Percentiles rank a stretch among this genome's conserved stretches.
phyloP scores from a whole-genome alignment of 306 rosid species.

The Delonix regia region DNA sequence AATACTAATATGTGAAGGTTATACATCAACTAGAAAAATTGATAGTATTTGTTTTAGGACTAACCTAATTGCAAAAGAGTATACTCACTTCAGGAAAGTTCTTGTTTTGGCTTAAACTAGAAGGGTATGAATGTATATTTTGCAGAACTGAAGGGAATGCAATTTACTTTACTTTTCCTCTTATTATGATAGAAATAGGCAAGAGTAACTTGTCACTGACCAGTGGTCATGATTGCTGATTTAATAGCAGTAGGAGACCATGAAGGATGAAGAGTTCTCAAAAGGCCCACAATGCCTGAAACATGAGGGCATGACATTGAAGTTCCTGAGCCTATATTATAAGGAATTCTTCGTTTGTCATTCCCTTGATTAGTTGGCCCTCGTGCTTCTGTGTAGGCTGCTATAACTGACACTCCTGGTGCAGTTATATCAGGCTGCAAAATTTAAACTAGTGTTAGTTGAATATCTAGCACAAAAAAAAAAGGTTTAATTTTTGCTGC shows the following conservation, averaged over 20 bases:
- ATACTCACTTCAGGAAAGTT: not conserved
- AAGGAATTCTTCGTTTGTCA: slow-evolving; percentile 63
- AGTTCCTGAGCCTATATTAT: slow-evolving; percentile 82
- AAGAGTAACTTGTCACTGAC: slow-evolving; percentile 43
- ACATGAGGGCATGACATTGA: slow-evolving; percentile 98
- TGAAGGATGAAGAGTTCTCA: slow-evolving; percentile 69
- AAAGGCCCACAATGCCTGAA: slow-evolving; percentile 76
- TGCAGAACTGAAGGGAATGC: not conserved
- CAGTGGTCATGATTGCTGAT: slow-evolving; percentile 96
- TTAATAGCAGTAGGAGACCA: slow-evolving; percentile 94
- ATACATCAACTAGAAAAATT: no score
- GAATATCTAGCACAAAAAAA: not conserved
- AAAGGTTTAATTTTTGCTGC: not conserved
- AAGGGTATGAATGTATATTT: not conserved
- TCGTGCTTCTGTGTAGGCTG: slow-evolving; percentile 76
- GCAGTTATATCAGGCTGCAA: slow-evolving; percentile 93
- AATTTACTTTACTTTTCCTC: not conserved
- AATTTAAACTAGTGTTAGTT: not conserved
- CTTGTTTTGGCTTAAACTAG: not conserved
- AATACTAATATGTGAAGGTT: not conserved
- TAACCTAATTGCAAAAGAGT: no score
- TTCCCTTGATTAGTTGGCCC: slow-evolving; percentile 77
- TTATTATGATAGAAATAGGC: not conserved
- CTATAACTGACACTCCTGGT: slow-evolving; percentile 89
- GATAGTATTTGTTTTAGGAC: no score